A percentile compares a stretch with the other conserved stretches of the same genome.
Conservation (phyloP, 1,284 basidiomycete genomes). For the Singerocomus inundabilis region DNA sequence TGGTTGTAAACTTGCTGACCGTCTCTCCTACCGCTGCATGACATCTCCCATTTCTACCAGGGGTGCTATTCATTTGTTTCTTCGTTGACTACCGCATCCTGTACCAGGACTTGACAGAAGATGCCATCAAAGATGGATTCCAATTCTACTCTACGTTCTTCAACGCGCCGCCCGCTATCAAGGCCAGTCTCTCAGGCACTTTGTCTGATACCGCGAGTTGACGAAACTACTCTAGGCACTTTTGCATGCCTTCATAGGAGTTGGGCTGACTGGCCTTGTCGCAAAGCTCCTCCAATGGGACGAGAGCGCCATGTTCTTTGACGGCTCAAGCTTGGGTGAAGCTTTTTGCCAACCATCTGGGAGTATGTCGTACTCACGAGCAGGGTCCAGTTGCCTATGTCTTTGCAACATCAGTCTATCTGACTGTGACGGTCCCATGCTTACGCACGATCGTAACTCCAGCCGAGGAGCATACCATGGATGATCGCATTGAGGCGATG, state of each 20-base stretch:
- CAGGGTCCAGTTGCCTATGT: slow-evolving; percentile 61
- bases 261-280: slow-evolving; percentile 71
- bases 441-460: slow-evolving; percentile 71
- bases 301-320: slow-evolving; percentile 90
- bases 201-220: background rate
- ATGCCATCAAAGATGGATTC: slow-evolving; percentile 71
- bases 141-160: slow-evolving; percentile 89
- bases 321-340: slow-evolving; percentile 80
- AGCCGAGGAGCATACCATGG: slow-evolving; percentile 52
- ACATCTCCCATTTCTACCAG: slow-evolving; percentile 35
- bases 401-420: slow-evolving; percentile 74
- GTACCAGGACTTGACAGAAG: slow-evolving; percentile 61
- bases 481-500: slow-evolving; percentile 74
- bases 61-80: slow-evolving; percentile 85
- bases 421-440: slow-evolving; percentile 74
- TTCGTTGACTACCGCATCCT: slow-evolving; percentile 84
- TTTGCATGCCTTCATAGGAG: slow-evolving; percentile 76
- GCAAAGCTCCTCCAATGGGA: slow-evolving; percentile 83
- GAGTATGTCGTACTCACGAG: slow-evolving; percentile 10
- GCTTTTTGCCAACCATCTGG: background rate
- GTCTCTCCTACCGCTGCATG: background rate
- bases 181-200: slow-evolving; percentile 47
- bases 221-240: slow-evolving; percentile 54
- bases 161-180: slow-evolving; percentile 86
- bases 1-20: slow-evolving; percentile 3